Base-by-base conservation (phyloP, 345 rosid species). In the Gossypium ekmanianum region DNA sequence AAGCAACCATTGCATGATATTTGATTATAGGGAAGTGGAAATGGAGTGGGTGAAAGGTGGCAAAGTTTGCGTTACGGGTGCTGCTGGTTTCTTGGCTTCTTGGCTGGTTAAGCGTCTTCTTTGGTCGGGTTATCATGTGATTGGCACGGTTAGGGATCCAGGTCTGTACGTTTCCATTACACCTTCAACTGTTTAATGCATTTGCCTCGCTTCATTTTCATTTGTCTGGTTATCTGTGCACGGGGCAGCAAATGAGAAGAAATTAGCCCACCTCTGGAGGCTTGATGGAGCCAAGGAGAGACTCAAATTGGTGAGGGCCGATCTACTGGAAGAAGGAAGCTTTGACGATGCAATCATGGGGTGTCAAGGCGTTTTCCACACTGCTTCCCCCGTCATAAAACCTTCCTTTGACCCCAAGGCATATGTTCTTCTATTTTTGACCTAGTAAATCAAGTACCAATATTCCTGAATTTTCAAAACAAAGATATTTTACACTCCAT, bases 101-200 rank as follows among this genome's bases (percentile, higher is more conserved):
- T 94, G 97, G 97, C 89, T 94, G 24, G 84, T 91, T 44, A 94
- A 92, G 87, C 86, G 95, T 27, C 93, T 94, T 54, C 94, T 92
- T 61, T 77, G 76, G 20, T 83, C 86, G 0, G 98, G 96, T 7
- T 94, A 94, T 79, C 89, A 90, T 67, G 94, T 92, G 65, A 78
- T 78, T n/a, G 98, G 97, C 74, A 94, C 98, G 1, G 95, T 94
- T 65, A 81, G 94, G 83, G 97, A 90, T 74, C 95, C 97, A 79
- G 93, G 94, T 83, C 41, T 34, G 41, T 34, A 16, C 65, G 45
- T 44, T 63, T 17, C 50, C 71, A 54, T 13, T n/a, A 7, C 50
- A 14, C 18, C 50, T 63, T 26, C n/a, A 7, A 18, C 7, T 59
- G 63, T 22, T n/a, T 13, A n/a, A 29, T 29, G 43, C 14, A 16